A percentile compares a stretch with the other conserved stretches of the same genome.
Conservation (phyloP, 177 flowering plant species). For the Vitis hybrid region DNA sequence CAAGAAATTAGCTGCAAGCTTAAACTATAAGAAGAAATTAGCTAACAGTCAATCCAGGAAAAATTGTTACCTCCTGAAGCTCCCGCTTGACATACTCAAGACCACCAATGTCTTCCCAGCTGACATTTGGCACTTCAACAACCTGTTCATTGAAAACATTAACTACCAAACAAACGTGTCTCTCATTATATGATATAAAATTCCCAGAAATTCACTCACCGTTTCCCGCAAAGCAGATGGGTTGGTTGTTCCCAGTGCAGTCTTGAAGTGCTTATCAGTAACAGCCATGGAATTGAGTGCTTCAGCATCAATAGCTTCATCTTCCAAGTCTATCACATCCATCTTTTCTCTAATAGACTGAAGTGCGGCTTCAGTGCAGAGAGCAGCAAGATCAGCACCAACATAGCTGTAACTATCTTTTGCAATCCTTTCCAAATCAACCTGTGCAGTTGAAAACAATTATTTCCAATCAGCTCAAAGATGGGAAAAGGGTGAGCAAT, state of each 20-base stretch:
- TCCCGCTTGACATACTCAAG: constrained; percentile 37
- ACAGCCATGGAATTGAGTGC: constrained; percentile 57
- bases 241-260: constrained; percentile 52
- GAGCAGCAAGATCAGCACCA: constrained; percentile 55
- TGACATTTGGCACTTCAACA: constrained; percentile 40
- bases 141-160: constrained; percentile 14
- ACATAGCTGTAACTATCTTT: constrained; percentile 52
- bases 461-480: too few species aligned
- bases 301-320: constrained; percentile 54
- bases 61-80: constrained; percentile 29
- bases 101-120: constrained; percentile 42
- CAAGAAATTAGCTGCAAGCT: neutral
- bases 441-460: constrained; percentile 13
- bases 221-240: constrained; percentile 56
- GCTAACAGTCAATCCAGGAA: neutral
- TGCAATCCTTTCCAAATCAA: constrained; percentile 38
- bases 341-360: constrained; percentile 60
- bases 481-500: too few species aligned
- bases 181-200: too few species aligned
- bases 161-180: neutral
- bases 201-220: constrained; percentile 19
- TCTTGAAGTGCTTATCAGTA: constrained; percentile 49
- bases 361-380: constrained; percentile 59
- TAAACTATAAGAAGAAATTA: neutral
- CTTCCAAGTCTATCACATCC: constrained; percentile 57